Evolutionary conservation across 768 basidiomycete species (phyloP).

Genomic region (Arthromyces matolae): DNA sequence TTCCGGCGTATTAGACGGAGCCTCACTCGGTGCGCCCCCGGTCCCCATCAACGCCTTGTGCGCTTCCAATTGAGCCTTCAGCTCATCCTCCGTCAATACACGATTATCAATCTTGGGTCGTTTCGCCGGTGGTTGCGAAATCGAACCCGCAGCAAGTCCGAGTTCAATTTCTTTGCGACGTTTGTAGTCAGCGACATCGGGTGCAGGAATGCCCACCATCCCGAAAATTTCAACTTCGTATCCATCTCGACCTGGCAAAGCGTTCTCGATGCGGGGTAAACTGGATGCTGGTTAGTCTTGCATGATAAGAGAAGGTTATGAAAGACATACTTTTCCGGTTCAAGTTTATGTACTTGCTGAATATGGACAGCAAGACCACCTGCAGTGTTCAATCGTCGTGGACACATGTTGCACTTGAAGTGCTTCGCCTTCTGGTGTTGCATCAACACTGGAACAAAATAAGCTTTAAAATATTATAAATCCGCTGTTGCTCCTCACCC

Average conservation of each 20-base stretch:
- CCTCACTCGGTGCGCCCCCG: conserved; percentile 34
- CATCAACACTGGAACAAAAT: conserved; percentile 70
- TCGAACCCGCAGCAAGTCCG: conserved; percentile 77
- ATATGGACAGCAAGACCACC: conserved; percentile 97
- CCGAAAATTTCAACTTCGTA: conserved; percentile 99
- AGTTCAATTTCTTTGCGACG: conserved; percentile 93
- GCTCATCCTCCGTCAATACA: conserved; percentile 76
- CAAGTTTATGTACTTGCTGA: conserved; percentile 99
- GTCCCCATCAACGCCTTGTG: conserved; percentile 91
- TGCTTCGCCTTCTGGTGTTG: conserved; percentile 99
- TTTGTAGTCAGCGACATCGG: conserved; percentile 94
- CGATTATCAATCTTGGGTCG: conserved; percentile 78
- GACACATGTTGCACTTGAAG: conserved; percentile 97
- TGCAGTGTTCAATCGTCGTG: conserved; percentile 91
- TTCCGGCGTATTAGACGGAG: conserved; percentile 34
- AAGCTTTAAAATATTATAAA: neutral
- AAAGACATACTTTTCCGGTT: conserved; percentile 83
- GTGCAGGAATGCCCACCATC: conserved; percentile 96
- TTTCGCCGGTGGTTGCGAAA: conserved; percentile 77
- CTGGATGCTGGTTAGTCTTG: conserved; percentile 29
- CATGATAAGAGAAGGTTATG: too few relatives aligned
- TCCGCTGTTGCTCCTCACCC: conserved; percentile 46
- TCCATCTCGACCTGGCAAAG: conserved; percentile 92
- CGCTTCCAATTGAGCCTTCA: conserved; percentile 79
- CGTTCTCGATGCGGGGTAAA: conserved; percentile 91